phyloP scores from a whole-genome alignment of 176 grass and related monocot genomes.

The Eleusine indica region DNA sequence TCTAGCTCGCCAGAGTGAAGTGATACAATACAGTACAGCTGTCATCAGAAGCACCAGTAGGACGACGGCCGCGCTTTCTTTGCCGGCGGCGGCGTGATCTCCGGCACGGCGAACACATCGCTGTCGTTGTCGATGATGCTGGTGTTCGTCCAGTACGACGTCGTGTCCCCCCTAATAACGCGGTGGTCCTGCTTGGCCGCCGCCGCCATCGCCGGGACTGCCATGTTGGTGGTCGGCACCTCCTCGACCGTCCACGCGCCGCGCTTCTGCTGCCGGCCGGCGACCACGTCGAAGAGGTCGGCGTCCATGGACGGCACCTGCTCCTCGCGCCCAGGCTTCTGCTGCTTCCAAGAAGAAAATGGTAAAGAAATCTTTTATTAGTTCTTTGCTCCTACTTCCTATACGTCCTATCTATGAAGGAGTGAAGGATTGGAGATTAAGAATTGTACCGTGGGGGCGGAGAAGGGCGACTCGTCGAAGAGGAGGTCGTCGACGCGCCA shows the following conservation, averaged over 20 bases:
- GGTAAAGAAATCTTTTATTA: too few species aligned
- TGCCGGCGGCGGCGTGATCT: slow-evolving; percentile 51
- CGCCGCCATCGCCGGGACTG: slow-evolving; percentile 8
- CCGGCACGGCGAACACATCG: slow-evolving; percentile 71
- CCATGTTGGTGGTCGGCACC: neutral
- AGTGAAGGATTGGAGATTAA: too few species aligned
- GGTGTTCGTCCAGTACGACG: slow-evolving; percentile 14
- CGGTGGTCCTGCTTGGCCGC: slow-evolving; percentile 20
- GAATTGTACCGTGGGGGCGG: slow-evolving; percentile 26
- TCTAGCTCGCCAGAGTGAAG: too few species aligned
- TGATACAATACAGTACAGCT: too few species aligned
- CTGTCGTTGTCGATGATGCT: slow-evolving; percentile 34
- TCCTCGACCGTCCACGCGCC: slow-evolving; percentile 29
- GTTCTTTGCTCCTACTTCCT: too few species aligned
- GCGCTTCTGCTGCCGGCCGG: slow-evolving; percentile 34
- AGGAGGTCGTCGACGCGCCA: slow-evolving; percentile 91
- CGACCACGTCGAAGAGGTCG: slow-evolving; percentile 58
- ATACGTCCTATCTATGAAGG: too few species aligned
- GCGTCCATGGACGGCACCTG: slow-evolving; percentile 65
- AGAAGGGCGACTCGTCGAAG: slow-evolving; percentile 43
- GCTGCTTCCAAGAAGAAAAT: neutral
- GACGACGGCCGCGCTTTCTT: slow-evolving; percentile 59
- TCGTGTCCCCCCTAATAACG: slow-evolving; percentile 4
- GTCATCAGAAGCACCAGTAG: slow-evolving; percentile 54
- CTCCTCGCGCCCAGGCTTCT: slow-evolving; percentile 43